Conservation (phyloP, 1,284 basidiomycete genomes). For the Rhodotorula sp. region DNA sequence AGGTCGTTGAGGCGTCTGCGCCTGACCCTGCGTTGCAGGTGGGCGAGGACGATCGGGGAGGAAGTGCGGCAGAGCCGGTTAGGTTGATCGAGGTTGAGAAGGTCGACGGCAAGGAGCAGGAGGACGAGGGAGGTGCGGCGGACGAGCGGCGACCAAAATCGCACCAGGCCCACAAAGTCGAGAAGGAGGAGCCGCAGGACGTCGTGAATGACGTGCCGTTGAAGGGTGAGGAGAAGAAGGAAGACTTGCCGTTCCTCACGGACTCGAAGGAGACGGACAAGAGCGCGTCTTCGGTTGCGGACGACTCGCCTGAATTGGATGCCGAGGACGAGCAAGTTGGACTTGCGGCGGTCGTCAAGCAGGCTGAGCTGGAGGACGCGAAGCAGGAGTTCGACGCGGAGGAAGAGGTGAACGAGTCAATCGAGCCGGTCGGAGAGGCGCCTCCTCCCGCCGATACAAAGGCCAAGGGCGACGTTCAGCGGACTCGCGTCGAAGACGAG, state of each 20-base stretch:
- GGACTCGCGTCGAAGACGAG: neutral
- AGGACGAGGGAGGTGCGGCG: neutral
- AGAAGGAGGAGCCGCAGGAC: neutral
- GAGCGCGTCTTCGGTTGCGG: neutral
- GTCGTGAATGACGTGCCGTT: neutral
- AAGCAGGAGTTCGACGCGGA: neutral
- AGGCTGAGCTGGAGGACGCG: slow-evolving; percentile 1
- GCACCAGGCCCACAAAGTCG: neutral
- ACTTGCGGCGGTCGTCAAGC: neutral
- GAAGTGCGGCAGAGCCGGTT: neutral
- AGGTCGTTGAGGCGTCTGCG: neutral
- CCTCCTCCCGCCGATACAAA: neutral
- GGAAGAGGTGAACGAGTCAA: neutral
- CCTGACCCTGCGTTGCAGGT: neutral
- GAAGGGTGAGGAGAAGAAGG: neutral
- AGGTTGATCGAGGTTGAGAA: neutral
- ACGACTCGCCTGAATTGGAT: neutral
- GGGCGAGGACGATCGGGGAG: neutral
- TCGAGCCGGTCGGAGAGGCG: slow-evolving; percentile 7
- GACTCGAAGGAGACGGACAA: neutral
- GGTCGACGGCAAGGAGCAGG: neutral
- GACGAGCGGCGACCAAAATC: neutral
- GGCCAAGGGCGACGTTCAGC: neutral
- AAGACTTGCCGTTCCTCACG: slow-evolving; percentile 2
- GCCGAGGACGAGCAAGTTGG: slow-evolving; percentile 6